A percentile compares a stretch with the other conserved stretches of the same genome.
phyloP scores from a whole-genome alignment of 768 basidiomycete genomes.

The Erythrobasidium yunnanense region DNA sequence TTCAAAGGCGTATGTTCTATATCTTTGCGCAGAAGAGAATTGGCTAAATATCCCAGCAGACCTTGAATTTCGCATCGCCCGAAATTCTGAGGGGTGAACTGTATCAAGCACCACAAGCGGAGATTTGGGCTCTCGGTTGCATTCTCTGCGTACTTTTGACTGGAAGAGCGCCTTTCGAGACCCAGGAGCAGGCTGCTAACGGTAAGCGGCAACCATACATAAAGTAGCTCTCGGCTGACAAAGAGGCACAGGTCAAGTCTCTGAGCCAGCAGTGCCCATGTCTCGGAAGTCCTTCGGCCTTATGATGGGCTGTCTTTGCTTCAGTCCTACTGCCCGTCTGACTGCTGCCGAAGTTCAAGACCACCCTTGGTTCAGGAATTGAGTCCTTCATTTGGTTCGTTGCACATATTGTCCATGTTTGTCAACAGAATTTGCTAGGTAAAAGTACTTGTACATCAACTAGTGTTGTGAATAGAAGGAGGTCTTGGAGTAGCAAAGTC shows the following conservation, averaged over 20 bases:
- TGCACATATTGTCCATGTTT: neutral
- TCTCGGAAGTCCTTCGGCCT: neutral
- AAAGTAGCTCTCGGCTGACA: neutral
- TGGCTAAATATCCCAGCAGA: neutral
- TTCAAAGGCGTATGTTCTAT: conserved; percentile 47
- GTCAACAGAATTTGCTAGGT: neutral
- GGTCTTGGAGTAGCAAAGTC: no score
- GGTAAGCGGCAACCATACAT: neutral
- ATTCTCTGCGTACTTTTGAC: conserved; percentile 45
- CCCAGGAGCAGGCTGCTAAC: neutral
- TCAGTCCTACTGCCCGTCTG: neutral
- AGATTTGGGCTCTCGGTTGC: conserved; percentile 46
- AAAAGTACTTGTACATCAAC: neutral
- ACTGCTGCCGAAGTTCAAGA: neutral
- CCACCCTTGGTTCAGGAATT: conserved; percentile 7
- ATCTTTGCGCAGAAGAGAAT: conserved; percentile 29
- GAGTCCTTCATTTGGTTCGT: no score
- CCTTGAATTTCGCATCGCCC: conserved; percentile 35
- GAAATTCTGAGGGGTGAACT: conserved; percentile 43
- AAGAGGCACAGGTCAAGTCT: neutral
- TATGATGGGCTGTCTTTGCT: conserved; percentile 12
- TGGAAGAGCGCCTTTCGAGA: conserved; percentile 43
- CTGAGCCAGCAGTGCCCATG: neutral
- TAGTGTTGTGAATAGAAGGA: no score
- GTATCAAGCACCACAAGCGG: conserved; percentile 44